Percentiles rank a stretch among this genome's conserved stretches.
Evolutionary conservation across 176 grass and related monocot genomes (phyloP).

Genomic region (Triticum monococcum): DNA sequence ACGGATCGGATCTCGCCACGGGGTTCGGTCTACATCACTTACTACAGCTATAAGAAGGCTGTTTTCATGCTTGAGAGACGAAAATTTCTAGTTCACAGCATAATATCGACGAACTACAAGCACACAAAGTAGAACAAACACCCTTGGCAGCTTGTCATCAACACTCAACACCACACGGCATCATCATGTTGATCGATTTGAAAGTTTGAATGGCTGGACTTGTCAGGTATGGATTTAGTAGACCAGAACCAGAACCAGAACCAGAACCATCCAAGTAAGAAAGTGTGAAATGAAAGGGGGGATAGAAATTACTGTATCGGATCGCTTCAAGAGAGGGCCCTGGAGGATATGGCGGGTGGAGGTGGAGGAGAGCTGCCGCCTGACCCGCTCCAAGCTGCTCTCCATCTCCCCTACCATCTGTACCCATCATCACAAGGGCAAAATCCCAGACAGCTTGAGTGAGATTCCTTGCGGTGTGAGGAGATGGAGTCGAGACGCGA

Average conservation of each 20-base stretch:
- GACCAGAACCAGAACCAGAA: background rate
- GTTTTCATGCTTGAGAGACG: background rate
- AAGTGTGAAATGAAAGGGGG: background rate
- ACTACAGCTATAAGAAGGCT: background rate
- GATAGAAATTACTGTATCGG: constrained; percentile 49
- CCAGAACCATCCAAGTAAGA: background rate
- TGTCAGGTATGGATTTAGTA: background rate
- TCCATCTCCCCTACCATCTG: constrained; percentile 65
- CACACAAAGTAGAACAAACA: background rate
- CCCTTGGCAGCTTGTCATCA: background rate
- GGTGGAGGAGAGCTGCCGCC: constrained; percentile 71
- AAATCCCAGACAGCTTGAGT: background rate
- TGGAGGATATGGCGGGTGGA: constrained; percentile 74
- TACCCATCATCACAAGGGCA: background rate
- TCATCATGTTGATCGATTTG: background rate
- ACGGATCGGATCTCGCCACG: too few relatives aligned
- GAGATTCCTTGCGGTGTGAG: constrained; percentile 8
- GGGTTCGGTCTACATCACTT: too few relatives aligned
- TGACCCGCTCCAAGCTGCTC: constrained; percentile 85
- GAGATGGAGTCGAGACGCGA: background rate
- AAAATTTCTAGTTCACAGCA: background rate
- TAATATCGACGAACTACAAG: background rate
- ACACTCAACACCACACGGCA: background rate
- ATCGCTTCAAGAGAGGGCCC: constrained; percentile 87
- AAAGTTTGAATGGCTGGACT: background rate